Evolutionary conservation across 2,329 filamentous ascomycete species (phyloP).

Genomic region (Mycosphaerelloides madeirae): DNA sequence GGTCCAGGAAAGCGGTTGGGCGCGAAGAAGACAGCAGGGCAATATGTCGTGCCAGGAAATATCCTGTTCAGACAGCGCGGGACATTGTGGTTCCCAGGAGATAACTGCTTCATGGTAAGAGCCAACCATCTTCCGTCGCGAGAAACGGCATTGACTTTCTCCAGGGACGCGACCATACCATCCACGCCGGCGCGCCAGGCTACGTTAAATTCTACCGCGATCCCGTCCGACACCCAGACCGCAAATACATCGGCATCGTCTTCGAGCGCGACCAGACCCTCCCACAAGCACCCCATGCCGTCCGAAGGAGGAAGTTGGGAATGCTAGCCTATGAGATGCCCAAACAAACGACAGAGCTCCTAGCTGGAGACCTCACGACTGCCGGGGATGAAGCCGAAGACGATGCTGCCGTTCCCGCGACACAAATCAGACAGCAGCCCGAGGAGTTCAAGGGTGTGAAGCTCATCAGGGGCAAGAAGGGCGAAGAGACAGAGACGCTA

Average conservation of each 20-base stretch:
- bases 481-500: slow-evolving; percentile 31
- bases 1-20: slow-evolving; percentile 81
- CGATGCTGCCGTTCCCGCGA: slow-evolving; percentile 17
- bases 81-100: slow-evolving; percentile 88
- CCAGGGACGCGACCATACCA: slow-evolving; percentile 84
- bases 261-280: slow-evolving; percentile 77
- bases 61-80: slow-evolving; percentile 98
- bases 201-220: slow-evolving; percentile 98
- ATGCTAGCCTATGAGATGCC: slow-evolving; percentile 55
- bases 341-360: slow-evolving; percentile 9
- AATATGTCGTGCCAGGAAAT: slow-evolving; percentile 92
- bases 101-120: slow-evolving; percentile 77
- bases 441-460: slow-evolving; percentile 18
- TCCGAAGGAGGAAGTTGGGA: slow-evolving; percentile 69
- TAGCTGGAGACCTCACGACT: slow-evolving; percentile 14
- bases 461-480: slow-evolving; percentile 29
- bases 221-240: slow-evolving; percentile 71
- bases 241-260: slow-evolving; percentile 91
- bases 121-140: neutral
- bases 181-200: slow-evolving; percentile 76
- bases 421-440: slow-evolving; percentile 17
- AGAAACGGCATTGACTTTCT: neutral
- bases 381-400: slow-evolving; percentile 7
- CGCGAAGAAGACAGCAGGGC: slow-evolving; percentile 87
- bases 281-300: slow-evolving; percentile 69